Evolutionary conservation across 129 eudicot species (phyloP).

Genomic region (Flaveria trinervia): DNA sequence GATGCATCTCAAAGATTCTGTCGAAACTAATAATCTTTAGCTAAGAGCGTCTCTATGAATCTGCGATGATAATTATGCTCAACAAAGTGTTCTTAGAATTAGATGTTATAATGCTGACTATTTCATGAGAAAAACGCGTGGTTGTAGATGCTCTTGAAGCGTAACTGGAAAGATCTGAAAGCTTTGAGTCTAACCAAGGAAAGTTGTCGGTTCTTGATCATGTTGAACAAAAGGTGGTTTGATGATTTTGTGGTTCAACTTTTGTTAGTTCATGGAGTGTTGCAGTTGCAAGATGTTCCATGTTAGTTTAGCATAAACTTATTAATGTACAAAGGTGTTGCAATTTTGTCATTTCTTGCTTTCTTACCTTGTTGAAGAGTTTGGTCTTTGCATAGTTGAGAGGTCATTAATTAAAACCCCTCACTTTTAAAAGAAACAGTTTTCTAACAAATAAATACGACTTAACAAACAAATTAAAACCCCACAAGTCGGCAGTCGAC

Average conservation of each 20-base stretch:
- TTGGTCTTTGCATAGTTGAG: not conserved
- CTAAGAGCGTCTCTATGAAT: not conserved
- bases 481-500: too few relatives aligned
- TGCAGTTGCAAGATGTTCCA: not conserved
- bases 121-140: not conserved
- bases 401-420: not conserved
- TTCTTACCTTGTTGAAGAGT: not conserved
- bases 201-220: not conserved
- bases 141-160: slow-evolving; percentile 11
- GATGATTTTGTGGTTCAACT: not conserved
- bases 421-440: too few relatives aligned
- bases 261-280: slow-evolving; percentile 5
- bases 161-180: not conserved
- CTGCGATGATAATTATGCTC: slow-evolving; percentile 9
- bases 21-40: slow-evolving; percentile 36
- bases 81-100: not conserved
- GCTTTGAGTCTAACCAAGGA: not conserved
- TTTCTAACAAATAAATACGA: too few relatives aligned
- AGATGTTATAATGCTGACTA: slow-evolving; percentile 1
- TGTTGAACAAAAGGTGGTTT: not conserved
- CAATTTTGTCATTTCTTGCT: slow-evolving; percentile 5
- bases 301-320: not conserved
- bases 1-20: slow-evolving; percentile 39
- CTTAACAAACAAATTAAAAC: too few relatives aligned
- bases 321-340: slow-evolving; percentile 3